Conservation (phyloP, 2,329 filamentous ascomycete genomes). For the Aspergillus texensis region DNA sequence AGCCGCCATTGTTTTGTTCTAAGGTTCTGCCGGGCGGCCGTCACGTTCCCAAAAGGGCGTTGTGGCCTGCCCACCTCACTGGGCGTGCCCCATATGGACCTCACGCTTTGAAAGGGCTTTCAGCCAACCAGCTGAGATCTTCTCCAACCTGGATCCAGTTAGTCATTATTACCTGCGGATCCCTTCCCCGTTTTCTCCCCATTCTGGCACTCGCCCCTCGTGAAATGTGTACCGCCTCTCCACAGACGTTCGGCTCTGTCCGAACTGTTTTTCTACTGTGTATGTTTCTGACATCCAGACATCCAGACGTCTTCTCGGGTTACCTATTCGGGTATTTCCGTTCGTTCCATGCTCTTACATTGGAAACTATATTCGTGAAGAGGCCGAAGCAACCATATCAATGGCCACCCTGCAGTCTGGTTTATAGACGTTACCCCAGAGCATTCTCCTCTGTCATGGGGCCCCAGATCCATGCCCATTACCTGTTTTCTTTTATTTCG, state of each 20-base stretch:
- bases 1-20: not conserved
- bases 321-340: constrained; percentile 12
- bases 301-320: not conserved
- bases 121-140: not conserved
- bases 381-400: not conserved
- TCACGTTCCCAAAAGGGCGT: not conserved
- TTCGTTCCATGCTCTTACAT: not conserved
- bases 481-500: not conserved
- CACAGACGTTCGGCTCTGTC: not conserved
- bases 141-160: not conserved
- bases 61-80: not conserved
- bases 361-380: not conserved
- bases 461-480: not conserved
- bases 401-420: not conserved
- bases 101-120: not conserved
- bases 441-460: not conserved
- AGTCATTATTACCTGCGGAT: not conserved
- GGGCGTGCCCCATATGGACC: not conserved
- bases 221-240: constrained; percentile 8
- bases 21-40: not conserved
- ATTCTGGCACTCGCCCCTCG: not conserved
- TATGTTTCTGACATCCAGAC: not conserved
- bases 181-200: not conserved
- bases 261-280: not conserved
- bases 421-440: not conserved